Conservation (phyloP, 2,329 filamentous ascomycete genomes). For the Phyllosticta paracitricarpa region DNA sequence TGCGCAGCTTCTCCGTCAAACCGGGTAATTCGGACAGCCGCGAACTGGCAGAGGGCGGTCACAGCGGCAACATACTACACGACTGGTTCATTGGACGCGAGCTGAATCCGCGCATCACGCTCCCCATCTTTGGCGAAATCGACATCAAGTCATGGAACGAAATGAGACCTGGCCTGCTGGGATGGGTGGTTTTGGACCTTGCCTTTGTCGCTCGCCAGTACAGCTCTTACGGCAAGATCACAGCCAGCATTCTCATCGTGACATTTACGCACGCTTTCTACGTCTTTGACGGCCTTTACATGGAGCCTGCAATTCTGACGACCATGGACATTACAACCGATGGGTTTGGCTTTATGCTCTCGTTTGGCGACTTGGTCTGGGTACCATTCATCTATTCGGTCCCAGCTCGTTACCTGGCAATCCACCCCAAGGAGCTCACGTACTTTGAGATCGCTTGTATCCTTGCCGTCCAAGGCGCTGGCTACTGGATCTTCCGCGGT, state of each 20-base stretch:
- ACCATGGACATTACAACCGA: slow-evolving; percentile 92
- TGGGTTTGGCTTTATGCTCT: slow-evolving; percentile 90
- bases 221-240: slow-evolving; percentile 69
- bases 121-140: slow-evolving; percentile 73
- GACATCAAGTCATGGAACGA: slow-evolving; percentile 89
- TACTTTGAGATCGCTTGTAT: slow-evolving; percentile 54
- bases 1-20: slow-evolving; percentile 72
- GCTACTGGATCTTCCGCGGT: slow-evolving; percentile 89
- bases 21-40: slow-evolving; percentile 61
- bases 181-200: slow-evolving; percentile 78
- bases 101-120: slow-evolving; percentile 73
- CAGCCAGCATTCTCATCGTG: slow-evolving; percentile 76
- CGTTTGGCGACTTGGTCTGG: slow-evolving; percentile 89
- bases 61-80: slow-evolving; percentile 76
- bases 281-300: slow-evolving; percentile 73
- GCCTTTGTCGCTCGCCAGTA: slow-evolving; percentile 84
- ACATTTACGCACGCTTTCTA: slow-evolving; percentile 72
- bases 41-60: slow-evolving; percentile 71
- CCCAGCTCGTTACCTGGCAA: slow-evolving; percentile 74
- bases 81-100: slow-evolving; percentile 97
- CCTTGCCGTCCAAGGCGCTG: slow-evolving; percentile 55
- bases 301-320: slow-evolving; percentile 80
- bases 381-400: slow-evolving; percentile 81
- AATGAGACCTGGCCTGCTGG: slow-evolving; percentile 81
- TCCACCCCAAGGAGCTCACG: slow-evolving; percentile 73